These are phyloP conservation scores for Nitzschia sp. DNA, from an alignment of 108 stramenopile genomes.

Conservation along the genomic window DNA sequence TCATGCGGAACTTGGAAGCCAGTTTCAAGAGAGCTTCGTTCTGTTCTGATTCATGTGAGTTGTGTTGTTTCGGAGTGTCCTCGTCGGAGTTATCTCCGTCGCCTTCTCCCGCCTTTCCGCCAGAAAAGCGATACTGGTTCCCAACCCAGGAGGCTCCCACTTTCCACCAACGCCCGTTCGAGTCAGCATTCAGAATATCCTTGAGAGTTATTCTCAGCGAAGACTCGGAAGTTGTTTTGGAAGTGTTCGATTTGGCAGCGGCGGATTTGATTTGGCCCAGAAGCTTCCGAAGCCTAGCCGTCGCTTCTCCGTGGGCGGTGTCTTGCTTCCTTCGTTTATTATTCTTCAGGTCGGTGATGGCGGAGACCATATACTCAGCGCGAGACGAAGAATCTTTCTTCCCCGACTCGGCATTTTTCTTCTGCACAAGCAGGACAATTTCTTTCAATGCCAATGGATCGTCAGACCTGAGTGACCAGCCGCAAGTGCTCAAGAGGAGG, in stretches of 20 bases:
- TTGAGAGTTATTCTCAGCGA: slow-evolving; percentile 77
- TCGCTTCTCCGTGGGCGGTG: slow-evolving; percentile 61
- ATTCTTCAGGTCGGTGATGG: slow-evolving; percentile 92
- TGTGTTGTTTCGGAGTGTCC: not conserved
- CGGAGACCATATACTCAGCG: slow-evolving; percentile 86
- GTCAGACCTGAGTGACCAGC: slow-evolving; percentile 86
- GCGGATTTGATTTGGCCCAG: slow-evolving; percentile 83
- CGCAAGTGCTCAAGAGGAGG: slow-evolving; percentile 85
- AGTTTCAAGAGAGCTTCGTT: slow-evolving; percentile 69
- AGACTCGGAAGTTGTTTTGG: slow-evolving; percentile 53
- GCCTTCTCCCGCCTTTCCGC: slow-evolving; percentile 30
- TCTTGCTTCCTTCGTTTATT: slow-evolving; percentile 88
- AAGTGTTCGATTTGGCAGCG: slow-evolving; percentile 36
- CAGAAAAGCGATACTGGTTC: slow-evolving; percentile 61
- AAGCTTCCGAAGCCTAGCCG: slow-evolving; percentile 70
- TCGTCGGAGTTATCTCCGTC: slow-evolving; percentile 4
- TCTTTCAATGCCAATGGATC: slow-evolving; percentile 92
- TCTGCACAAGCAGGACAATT: slow-evolving; percentile 88
- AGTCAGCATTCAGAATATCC: slow-evolving; percentile 80
- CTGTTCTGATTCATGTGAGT: slow-evolving; percentile 18
- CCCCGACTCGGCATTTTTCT: slow-evolving; percentile 22
- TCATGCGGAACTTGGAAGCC: slow-evolving; percentile 92
- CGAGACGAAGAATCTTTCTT: slow-evolving; percentile 58
- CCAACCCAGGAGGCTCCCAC: slow-evolving; percentile 95
- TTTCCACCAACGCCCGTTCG: slow-evolving; percentile 94